These are phyloP conservation scores for Aotearoamyces nothofagi DNA, from an alignment of 2,329 filamentous ascomycete genomes.

Conservation along the genomic window DNA sequence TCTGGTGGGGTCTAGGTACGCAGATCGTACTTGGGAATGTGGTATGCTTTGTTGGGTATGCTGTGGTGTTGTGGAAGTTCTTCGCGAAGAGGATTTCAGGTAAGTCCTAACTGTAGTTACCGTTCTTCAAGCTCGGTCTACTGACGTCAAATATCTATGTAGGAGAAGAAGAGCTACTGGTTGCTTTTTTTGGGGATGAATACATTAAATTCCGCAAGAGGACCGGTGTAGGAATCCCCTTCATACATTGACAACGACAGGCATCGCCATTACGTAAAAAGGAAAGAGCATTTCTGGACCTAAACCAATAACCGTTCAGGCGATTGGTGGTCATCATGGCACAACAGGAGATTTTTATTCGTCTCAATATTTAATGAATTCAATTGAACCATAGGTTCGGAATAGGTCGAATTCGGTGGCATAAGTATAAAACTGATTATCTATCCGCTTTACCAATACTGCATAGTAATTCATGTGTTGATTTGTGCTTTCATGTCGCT, in stretches of 20 bases:
- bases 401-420: no score
- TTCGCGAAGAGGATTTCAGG: conserved; percentile 57
- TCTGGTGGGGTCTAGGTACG: conserved; percentile 94
- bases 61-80: conserved; percentile 68
- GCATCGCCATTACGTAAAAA: background rate
- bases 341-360: no score
- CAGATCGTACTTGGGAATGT: conserved; percentile 81
- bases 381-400: no score
- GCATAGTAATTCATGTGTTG: background rate
- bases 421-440: no score
- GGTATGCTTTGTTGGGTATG: conserved; percentile 62
- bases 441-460: no score
- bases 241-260: conserved; percentile 31
- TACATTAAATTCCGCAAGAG: conserved; percentile 59
- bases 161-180: conserved; percentile 66
- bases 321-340: no score
- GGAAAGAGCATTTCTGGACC: background rate
- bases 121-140: conserved; percentile 2
- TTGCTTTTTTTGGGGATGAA: conserved; percentile 71
- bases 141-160: conserved; percentile 3
- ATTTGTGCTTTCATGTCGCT: conserved; percentile 29
- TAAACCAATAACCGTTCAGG: background rate
- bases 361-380: no score
- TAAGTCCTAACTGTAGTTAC: conserved; percentile 26
- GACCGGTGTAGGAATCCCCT: conserved; percentile 69